phyloP scores from a whole-genome alignment of 495 filamentous ascomycete species.

The Hypoxylon crocopeplum region DNA sequence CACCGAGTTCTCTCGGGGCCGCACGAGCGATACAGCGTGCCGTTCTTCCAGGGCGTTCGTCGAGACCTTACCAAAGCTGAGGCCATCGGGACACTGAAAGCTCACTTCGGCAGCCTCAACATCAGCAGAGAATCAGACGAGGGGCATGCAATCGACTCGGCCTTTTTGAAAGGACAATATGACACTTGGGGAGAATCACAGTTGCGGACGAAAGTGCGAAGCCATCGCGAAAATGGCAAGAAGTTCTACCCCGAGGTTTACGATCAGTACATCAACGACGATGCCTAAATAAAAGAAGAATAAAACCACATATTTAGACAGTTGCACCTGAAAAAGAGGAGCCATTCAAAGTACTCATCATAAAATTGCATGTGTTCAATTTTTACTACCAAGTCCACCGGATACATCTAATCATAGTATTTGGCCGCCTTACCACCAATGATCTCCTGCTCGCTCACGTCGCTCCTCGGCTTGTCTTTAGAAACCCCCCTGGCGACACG shows the following conservation, averaged over 20 bases:
- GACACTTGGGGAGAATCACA: conserved; percentile 58
- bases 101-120: conserved; percentile 35
- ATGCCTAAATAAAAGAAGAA: conserved; percentile 12
- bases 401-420: conserved; percentile 40
- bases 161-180: conserved; percentile 51
- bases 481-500: conserved; percentile 39
- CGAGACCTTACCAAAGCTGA: conserved; percentile 48
- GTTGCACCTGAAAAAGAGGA: no score
- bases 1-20: conserved; percentile 52
- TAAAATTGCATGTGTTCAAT: neutral
- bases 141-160: conserved; percentile 48
- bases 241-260: conserved; percentile 51
- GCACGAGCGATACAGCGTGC: conserved; percentile 51
- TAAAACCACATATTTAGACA: no score
- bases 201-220: conserved; percentile 52
- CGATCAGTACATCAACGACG: conserved; percentile 49
- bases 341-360: neutral
- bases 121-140: conserved; percentile 26
- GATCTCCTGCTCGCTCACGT: conserved; percentile 37
- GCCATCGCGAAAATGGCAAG: conserved; percentile 50
- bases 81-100: conserved; percentile 41
- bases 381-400: no score
- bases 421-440: conserved; percentile 39
- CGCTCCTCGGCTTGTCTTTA: conserved; percentile 28
- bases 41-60: conserved; percentile 57